Base-by-base conservation (phyloP, 2,329 filamentous ascomycete species). In the Diaporthe humulicola region DNA sequence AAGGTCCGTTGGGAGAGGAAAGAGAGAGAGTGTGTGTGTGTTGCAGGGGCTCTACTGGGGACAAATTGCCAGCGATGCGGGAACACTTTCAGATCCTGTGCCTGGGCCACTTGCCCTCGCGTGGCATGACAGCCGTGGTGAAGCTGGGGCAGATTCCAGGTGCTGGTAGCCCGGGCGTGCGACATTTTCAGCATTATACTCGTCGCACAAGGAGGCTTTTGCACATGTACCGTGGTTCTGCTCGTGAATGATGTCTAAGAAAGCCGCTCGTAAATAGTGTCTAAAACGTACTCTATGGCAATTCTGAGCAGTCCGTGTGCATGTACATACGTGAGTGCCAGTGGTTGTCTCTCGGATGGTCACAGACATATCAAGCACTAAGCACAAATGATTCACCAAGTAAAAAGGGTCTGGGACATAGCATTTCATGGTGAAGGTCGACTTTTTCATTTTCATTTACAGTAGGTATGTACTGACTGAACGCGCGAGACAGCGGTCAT, bases 391-490 rank as follows among this genome's bases (percentile, higher is more conserved):
- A 6, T 19, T 61, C 25, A 14, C 38, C 3, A 1, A 69, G 22
- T 28, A 33, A 67, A 10, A 7, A 14, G 2, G 2, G 3, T 14
- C 12, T 54, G 33, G 15, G 2, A 30, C 45, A 28, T 2, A 3
- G 3, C 25, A 19, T 52, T 12, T 19, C 22, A 12, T 38, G 4
- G 22, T 67, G 64, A 45, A n/a, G n/a, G 19, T 50, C 48, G 64
- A 54, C 64, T 54, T 69, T 67, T 66, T 50, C 48, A 19, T 69
- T 7, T 54, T 54, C 64, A 40, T 69, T 22, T 67, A 54, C 48
- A 69, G 8, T 40, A 69, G 22, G 42, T 66, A 66, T 50, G 45
- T 28, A 69, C 45, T 69, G 48, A 54, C n/a, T 54, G 64, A 38
- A 40, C 45, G 48, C 45, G 22, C 64, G 12, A 69, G 38, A 40